Evolutionary conservation across 2,329 filamentous ascomycete genomes (phyloP).

Genomic region (Venturia carpophila): DNA sequence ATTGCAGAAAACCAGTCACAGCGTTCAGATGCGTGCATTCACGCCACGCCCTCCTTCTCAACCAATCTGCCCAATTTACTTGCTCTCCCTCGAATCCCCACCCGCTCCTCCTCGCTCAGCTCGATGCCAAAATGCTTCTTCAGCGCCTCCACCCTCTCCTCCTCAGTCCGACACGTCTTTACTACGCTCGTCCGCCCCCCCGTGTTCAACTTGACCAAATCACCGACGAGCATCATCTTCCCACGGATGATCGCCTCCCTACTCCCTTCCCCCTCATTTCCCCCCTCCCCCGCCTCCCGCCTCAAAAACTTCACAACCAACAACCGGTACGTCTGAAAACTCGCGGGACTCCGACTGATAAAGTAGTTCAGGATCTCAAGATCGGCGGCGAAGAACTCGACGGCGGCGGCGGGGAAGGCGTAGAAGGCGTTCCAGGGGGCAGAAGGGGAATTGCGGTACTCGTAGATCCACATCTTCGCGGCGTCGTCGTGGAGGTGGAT

Average conservation of each 20-base stretch:
- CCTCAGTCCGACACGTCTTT: neutral
- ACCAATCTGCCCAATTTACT: neutral
- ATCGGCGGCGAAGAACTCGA: conserved; percentile 34
- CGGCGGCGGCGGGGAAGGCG: conserved; percentile 31
- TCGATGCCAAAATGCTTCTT: conserved; percentile 4
- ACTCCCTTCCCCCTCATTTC: too few species aligned
- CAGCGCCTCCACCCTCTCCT: conserved; percentile 8
- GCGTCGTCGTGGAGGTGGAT: too few species aligned
- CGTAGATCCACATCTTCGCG: too few species aligned
- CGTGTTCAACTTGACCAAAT: conserved; percentile 1
- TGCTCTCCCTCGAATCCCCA: neutral
- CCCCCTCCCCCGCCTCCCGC: neutral
- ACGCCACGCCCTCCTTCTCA: neutral
- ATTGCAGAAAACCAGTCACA: neutral
- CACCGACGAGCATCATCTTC: conserved; percentile 7
- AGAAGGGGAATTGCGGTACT: conserved; percentile 47
- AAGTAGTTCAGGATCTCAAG: conserved; percentile 34
- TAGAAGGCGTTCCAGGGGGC: conserved; percentile 45
- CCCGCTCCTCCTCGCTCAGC: conserved; percentile 10
- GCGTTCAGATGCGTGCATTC: neutral
- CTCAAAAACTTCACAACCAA: conserved; percentile 34
- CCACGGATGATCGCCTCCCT: conserved; percentile 19
- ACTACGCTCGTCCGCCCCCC: conserved; percentile 8
- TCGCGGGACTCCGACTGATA: neutral
- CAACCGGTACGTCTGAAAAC: conserved; percentile 25